phyloP scores from a whole-genome alignment of 768 basidiomycete species.

The Russula foetens region DNA sequence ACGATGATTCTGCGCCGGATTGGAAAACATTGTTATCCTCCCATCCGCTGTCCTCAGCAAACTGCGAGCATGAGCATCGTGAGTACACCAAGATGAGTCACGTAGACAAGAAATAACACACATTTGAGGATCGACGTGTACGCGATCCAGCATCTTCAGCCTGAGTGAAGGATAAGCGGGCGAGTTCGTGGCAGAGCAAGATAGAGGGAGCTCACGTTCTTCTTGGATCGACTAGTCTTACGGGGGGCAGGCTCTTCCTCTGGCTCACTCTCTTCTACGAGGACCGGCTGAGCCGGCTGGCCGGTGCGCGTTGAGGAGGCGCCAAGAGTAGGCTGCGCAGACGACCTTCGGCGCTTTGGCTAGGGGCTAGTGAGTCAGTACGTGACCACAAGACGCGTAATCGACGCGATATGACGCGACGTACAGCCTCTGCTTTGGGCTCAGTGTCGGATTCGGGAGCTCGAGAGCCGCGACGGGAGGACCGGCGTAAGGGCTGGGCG shows the following conservation, averaged over 20 bases:
- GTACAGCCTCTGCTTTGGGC: conserved; percentile 47
- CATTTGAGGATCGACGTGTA: conserved; percentile 44
- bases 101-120: conserved; percentile 1
- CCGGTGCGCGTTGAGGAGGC: conserved; percentile 32
- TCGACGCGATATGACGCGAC: conserved; percentile 24
- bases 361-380: conserved; percentile 26
- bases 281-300: conserved; percentile 34
- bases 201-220: conserved; percentile 36
- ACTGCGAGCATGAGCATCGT: conserved; percentile 22
- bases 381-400: conserved; percentile 15
- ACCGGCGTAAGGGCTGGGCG: conserved; percentile 35
- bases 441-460: conserved; percentile 38
- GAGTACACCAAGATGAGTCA: neutral
- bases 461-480: conserved; percentile 59
- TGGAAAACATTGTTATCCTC: conserved; percentile 89
- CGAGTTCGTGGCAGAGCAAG: neutral
- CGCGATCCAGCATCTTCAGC: conserved; percentile 42
- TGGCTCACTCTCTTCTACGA: conserved; percentile 71
- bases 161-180: conserved; percentile 25
- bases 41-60: conserved; percentile 72
- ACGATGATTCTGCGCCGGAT: conserved; percentile 85
- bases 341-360: conserved; percentile 77
- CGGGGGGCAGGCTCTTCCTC: conserved; percentile 54
- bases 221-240: conserved; percentile 55
- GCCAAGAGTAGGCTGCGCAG: conserved; percentile 64